Evolutionary conservation across 2,329 filamentous ascomycete species (phyloP).

Genomic region (Penicillium sp.): DNA sequence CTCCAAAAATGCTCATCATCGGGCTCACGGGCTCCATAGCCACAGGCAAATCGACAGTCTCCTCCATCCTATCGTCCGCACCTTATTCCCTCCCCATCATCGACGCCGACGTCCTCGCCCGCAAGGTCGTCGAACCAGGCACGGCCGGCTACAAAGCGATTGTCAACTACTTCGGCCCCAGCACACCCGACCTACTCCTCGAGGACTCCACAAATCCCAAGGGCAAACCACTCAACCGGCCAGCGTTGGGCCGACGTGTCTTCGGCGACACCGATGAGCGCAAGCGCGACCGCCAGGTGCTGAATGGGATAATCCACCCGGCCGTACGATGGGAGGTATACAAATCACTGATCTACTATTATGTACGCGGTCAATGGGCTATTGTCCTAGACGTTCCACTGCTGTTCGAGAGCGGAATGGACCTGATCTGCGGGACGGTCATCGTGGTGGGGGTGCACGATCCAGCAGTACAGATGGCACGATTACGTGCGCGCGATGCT

Average conservation of each 20-base stretch:
- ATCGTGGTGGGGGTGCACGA: conserved; percentile 84
- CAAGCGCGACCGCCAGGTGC: conserved; percentile 67
- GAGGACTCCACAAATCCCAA: conserved; percentile 41
- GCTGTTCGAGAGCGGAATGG: conserved; percentile 84
- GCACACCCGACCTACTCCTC: conserved; percentile 81
- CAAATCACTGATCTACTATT: conserved; percentile 67
- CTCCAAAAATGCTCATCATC: conserved; percentile 75
- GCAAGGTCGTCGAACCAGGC: conserved; percentile 90
- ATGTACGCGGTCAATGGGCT: conserved; percentile 76
- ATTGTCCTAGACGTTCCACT: conserved; percentile 90
- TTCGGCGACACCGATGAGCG: conserved; percentile 76
- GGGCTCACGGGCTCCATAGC: conserved; percentile 96
- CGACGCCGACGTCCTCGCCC: conserved; percentile 89
- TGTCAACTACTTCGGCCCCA: conserved; percentile 73
- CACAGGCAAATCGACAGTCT: conserved; percentile 96
- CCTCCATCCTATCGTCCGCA: conserved; percentile 70
- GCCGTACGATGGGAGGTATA: conserved; percentile 83
- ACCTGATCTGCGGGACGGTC: conserved; percentile 79
- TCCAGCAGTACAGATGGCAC: conserved; percentile 74
- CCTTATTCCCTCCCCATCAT: conserved; percentile 88
- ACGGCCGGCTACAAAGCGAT: conserved; percentile 81
- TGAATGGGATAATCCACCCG: conserved; percentile 92
- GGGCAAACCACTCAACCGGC: conserved; percentile 72
- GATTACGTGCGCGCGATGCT: conserved; percentile 70
- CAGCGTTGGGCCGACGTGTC: conserved; percentile 77